Base-by-base conservation (phyloP, 2,329 filamentous ascomycete genomes). In the Calonectria pseudoreteaudii region DNA sequence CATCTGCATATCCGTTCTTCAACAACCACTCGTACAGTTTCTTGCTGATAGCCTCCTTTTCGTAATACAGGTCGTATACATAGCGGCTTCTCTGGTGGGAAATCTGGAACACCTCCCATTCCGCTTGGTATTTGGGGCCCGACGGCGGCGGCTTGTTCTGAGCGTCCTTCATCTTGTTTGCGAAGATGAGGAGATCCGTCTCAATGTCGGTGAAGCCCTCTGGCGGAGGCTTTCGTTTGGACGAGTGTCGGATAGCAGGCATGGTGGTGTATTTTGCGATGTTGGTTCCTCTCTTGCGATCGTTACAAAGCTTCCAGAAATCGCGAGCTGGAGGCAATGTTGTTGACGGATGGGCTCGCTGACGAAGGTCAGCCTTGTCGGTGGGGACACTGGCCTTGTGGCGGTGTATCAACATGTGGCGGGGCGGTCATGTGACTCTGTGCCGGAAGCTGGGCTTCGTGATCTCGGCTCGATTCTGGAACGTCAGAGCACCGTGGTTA, bases 21-120 rank as follows among this genome's bases (percentile, higher is more conserved):
- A 99, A 88, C 77, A 98, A 87, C 93, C 95, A 99, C 79, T 98
- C 97, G 86, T 99, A 99, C 26, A 99, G 89, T 85, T 93, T 89
- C 86, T 94, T 96, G 85, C 92, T 94, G 84, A 99, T 98, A 66
- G 96, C 96, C 86, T 98, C 95, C 86, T 98, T 98, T 85, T 97
- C 94, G 86, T 98, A 99, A 88, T 98, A 98, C 62, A 99, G 90
- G 83, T 98, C 97, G 87, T 98, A 99, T 76, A 99, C 93, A 86
- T 99, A 99, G 82, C 95, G 92, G 75, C 87, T 93, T 87, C 96
- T 92, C 86, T 98, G 95, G 86, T 99, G 97, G 30, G 93, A 93
- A 83, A 99, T 98, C 84, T 98, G 96, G 83, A 99, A 98, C 78
- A 99, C 95, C 74, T 97, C 96, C 97, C 97, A 99, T 77, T 96